phyloP scores from a whole-genome alignment of 192 early-diverging fungal species.

The Podila horticola region DNA sequence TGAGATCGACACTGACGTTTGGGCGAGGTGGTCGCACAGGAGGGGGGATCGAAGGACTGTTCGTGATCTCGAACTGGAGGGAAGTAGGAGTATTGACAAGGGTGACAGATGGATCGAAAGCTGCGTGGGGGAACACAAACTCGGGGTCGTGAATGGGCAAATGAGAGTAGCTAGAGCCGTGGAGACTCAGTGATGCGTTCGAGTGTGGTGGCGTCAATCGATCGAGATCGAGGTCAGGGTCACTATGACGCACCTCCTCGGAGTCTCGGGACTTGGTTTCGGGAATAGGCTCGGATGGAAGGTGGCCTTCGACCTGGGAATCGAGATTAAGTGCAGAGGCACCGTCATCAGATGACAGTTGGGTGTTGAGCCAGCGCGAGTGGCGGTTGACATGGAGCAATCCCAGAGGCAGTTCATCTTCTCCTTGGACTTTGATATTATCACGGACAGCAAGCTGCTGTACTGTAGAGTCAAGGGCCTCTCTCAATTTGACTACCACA shows the following conservation, averaged over 20 bases:
- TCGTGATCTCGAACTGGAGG: not conserved
- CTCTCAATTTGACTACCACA: no score
- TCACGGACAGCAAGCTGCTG: not conserved
- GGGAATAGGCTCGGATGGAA: slow-evolving; percentile 22
- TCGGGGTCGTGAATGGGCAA: slow-evolving; percentile 17
- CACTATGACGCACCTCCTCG: not conserved
- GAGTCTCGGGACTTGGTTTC: slow-evolving; percentile 5
- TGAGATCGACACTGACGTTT: not conserved
- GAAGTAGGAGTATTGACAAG: no score
- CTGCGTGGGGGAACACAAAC: slow-evolving; percentile 9
- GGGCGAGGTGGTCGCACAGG: not conserved
- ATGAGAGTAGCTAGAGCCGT: slow-evolving; percentile 24
- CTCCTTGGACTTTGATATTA: not conserved
- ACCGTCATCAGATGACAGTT: slow-evolving; percentile 25
- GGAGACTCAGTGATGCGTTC: slow-evolving; percentile 19
- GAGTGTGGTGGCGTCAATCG: slow-evolving; percentile 12
- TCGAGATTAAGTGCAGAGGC: slow-evolving; percentile 1
- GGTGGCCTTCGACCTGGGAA: not conserved
- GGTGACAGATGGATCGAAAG: not conserved
- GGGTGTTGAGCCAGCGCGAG: slow-evolving; percentile 28
- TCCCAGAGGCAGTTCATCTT: slow-evolving; percentile 28
- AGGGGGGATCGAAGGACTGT: not conserved
- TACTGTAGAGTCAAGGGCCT: not conserved
- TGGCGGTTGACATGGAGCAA: slow-evolving; percentile 18
- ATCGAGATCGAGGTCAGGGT: slow-evolving; percentile 2